These are phyloP conservation scores for Chlamydomonas asymmetrica DNA, from an alignment of 139 green algal genomes.

Conservation along the genomic window DNA sequence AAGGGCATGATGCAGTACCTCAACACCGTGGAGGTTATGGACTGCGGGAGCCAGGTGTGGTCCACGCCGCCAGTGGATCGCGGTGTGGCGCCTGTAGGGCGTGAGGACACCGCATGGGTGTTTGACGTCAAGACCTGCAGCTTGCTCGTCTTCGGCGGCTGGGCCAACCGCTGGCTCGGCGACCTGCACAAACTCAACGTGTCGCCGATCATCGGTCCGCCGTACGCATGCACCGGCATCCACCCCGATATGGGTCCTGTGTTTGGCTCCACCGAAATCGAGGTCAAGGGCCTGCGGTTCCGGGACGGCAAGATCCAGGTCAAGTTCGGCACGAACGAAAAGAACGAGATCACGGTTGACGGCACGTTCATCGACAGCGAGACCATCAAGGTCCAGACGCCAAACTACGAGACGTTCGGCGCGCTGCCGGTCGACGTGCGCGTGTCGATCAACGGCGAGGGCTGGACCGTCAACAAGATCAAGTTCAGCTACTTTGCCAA, in stretches of 20 bases:
- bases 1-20: conserved; percentile 78
- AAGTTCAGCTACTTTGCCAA: conserved; percentile 87
- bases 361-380: conserved; percentile 65
- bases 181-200: conserved; percentile 81
- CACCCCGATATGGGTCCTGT: conserved; percentile 76
- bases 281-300: conserved; percentile 80
- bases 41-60: conserved; percentile 77
- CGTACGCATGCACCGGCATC: conserved; percentile 81
- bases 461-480: conserved; percentile 89
- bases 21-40: conserved; percentile 77
- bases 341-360: conserved; percentile 70
- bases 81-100: conserved; percentile 28
- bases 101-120: conserved; percentile 83
- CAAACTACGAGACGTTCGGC: conserved; percentile 83
- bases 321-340: conserved; percentile 61
- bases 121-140: conserved; percentile 77
- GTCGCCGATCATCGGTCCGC: conserved; percentile 85
- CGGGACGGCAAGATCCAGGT: conserved; percentile 76
- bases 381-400: conserved; percentile 71
- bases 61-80: conserved; percentile 57
- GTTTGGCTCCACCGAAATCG: conserved; percentile 79
- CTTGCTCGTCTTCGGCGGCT: conserved; percentile 86
- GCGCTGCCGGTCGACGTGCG: conserved; percentile 70
- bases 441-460: conserved; percentile 69
- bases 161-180: conserved; percentile 85